Evolutionary conservation across 1,139 yeast genomes (phyloP).

Genomic region (Saccharomyces hybrid): DNA sequence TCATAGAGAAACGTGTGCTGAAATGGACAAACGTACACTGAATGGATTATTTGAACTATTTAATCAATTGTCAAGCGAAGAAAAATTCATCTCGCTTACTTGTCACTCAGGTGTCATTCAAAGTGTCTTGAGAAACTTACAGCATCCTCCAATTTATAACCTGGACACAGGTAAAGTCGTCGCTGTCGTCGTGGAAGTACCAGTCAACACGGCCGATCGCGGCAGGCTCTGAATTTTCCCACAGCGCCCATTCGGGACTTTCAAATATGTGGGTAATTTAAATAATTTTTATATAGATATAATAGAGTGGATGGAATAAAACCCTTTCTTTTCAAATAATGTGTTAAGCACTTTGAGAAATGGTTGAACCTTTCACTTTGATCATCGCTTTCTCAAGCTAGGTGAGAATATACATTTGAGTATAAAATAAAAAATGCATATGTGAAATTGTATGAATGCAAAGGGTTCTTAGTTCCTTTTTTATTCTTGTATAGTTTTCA

Average conservation of each 20-base stretch:
- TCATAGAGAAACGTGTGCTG: slow-evolving; percentile 41
- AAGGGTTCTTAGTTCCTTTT: no score
- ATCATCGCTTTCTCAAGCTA: not conserved
- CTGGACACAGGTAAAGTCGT: slow-evolving; percentile 57
- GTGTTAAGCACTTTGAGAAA: no score
- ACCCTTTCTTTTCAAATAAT: no score
- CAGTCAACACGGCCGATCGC: not conserved
- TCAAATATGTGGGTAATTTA: not conserved
- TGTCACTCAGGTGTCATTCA: slow-evolving; percentile 59
- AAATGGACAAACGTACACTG: slow-evolving; percentile 46
- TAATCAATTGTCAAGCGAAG: slow-evolving; percentile 29
- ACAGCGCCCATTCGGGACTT: not conserved
- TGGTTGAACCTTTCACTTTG: not conserved
- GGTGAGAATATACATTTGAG: not conserved
- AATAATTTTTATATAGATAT: no score
- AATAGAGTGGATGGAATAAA: not conserved
- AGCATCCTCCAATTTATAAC: slow-evolving; percentile 45
- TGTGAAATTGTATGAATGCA: not conserved
- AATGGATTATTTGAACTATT: slow-evolving; percentile 34
- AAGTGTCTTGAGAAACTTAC: slow-evolving; percentile 43
- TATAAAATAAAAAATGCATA: not conserved
- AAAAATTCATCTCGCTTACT: slow-evolving; percentile 42
- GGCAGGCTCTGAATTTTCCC: not conserved
- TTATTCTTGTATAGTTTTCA: not conserved
- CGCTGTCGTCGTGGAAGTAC: slow-evolving; percentile 44